Percentiles rank a stretch among this genome's conserved stretches.
phyloP scores from a whole-genome alignment of 2,329 filamentous ascomycete genomes.

The Aphanocladium album region DNA sequence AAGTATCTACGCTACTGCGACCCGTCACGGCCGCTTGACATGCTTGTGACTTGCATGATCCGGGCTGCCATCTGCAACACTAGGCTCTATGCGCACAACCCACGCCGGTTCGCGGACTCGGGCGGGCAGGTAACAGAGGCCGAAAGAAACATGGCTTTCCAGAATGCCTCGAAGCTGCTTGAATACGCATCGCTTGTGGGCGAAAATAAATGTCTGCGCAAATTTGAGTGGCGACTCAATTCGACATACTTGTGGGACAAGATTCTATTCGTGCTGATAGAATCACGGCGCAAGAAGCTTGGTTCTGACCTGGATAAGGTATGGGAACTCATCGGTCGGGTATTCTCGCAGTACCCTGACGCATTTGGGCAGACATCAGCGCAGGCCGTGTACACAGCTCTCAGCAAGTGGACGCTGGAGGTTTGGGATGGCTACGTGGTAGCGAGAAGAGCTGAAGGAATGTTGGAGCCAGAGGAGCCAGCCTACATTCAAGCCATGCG shows the following conservation, averaged over 20 bases:
- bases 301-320: slow-evolving; percentile 23
- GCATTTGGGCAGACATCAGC: slow-evolving; percentile 18
- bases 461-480: slow-evolving; percentile 6
- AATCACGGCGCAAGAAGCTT: slow-evolving; percentile 21
- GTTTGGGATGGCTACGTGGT: slow-evolving; percentile 13
- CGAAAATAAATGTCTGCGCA: slow-evolving; percentile 19
- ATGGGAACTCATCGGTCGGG: slow-evolving; percentile 22
- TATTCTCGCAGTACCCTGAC: slow-evolving; percentile 20
- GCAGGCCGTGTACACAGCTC: slow-evolving; percentile 18
- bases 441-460: not conserved
- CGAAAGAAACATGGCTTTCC: slow-evolving; percentile 12
- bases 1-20: slow-evolving; percentile 17
- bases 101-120: not conserved
- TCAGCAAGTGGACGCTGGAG: slow-evolving; percentile 14
- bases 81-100: slow-evolving; percentile 12
- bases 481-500: slow-evolving; percentile 7
- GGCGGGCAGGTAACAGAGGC: not conserved
- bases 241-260: slow-evolving; percentile 26
- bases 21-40: slow-evolving; percentile 11
- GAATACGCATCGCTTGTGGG: slow-evolving; percentile 20
- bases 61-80: slow-evolving; percentile 16
- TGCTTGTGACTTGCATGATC: slow-evolving; percentile 7
- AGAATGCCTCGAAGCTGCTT: slow-evolving; percentile 13
- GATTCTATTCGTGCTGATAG: slow-evolving; percentile 27
- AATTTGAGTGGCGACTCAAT: slow-evolving; percentile 24